Evolutionary conservation across 768 basidiomycete species (phyloP).

Genomic region (Coprinopsis strossmayeri): DNA sequence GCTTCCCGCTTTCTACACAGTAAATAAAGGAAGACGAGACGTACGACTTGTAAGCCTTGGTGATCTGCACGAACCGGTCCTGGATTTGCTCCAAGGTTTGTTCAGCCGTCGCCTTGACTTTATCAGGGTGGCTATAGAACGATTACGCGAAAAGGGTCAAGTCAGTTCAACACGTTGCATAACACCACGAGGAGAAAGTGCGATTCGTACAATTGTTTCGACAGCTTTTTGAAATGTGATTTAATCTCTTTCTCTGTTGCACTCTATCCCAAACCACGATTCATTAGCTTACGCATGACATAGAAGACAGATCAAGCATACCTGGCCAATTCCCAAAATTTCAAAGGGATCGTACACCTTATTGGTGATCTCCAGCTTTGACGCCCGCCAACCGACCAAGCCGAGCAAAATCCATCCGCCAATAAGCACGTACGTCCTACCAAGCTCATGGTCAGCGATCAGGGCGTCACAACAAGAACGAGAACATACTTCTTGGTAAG

Average conservation of each 20-base stretch:
- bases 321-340: slow-evolving; percentile 73
- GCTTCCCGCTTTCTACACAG: neutral
- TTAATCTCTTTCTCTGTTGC: slow-evolving; percentile 88
- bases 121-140: slow-evolving; percentile 96
- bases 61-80: slow-evolving; percentile 83
- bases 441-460: slow-evolving; percentile 5
- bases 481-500: slow-evolving; percentile 40
- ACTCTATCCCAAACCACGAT: slow-evolving; percentile 33
- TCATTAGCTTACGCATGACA: no score
- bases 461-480: neutral
- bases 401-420: slow-evolving; percentile 72
- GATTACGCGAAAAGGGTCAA: no score
- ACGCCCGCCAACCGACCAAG: slow-evolving; percentile 60
- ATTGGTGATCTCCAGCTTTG: slow-evolving; percentile 49
- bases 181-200: no score
- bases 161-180: no score
- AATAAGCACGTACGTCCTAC: slow-evolving; percentile 53
- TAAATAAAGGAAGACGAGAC: slow-evolving; percentile 22
- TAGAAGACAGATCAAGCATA: no score
- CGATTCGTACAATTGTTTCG: slow-evolving; percentile 84
- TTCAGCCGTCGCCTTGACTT: slow-evolving; percentile 77
- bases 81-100: slow-evolving; percentile 84
- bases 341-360: slow-evolving; percentile 91
- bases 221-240: slow-evolving; percentile 89
- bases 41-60: slow-evolving; percentile 96